A percentile compares a stretch with the other conserved stretches of the same genome.
Evolutionary conservation across 2,329 filamentous ascomycete species (phyloP).

Genomic region (Scedosporium apiospermum): DNA sequence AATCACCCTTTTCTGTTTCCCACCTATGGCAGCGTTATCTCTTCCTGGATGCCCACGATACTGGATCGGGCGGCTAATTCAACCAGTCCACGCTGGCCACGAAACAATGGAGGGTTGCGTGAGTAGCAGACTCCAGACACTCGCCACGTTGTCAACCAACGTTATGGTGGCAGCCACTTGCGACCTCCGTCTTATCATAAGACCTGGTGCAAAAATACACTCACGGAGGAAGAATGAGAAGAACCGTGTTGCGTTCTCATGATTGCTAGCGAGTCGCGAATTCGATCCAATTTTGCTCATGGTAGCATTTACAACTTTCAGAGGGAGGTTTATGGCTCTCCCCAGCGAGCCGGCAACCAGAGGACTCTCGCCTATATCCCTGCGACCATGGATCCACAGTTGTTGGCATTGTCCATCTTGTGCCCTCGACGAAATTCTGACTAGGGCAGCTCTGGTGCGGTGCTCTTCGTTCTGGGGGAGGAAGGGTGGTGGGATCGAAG

Average conservation of each 20-base stretch:
- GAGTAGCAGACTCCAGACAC: neutral
- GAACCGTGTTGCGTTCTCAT: no score
- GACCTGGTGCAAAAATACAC: neutral
- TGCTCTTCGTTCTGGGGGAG: no score
- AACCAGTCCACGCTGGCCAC: slow-evolving; percentile 4
- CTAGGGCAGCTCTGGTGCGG: no score
- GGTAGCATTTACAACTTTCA: neutral
- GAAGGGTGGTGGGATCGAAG: no score
- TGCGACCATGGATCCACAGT: neutral
- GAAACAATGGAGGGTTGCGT: slow-evolving; percentile 1
- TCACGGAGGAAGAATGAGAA: neutral
- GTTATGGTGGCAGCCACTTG: neutral
- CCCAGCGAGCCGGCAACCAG: neutral
- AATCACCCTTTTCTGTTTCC: neutral
- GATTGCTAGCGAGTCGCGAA: no score
- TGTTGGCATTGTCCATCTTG: neutral
- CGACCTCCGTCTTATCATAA: neutral
- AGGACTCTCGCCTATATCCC: neutral
- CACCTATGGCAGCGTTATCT: neutral
- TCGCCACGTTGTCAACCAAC: slow-evolving; percentile 3
- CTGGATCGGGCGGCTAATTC: slow-evolving; percentile 6
- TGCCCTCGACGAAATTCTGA: no score
- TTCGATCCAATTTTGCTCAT: no score
- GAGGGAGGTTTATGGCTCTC: neutral
- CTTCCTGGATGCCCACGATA: neutral